Evolutionary conservation across 495 filamentous ascomycete genomes (phyloP).

Genomic region (Saxophila tyrrhenica): DNA sequence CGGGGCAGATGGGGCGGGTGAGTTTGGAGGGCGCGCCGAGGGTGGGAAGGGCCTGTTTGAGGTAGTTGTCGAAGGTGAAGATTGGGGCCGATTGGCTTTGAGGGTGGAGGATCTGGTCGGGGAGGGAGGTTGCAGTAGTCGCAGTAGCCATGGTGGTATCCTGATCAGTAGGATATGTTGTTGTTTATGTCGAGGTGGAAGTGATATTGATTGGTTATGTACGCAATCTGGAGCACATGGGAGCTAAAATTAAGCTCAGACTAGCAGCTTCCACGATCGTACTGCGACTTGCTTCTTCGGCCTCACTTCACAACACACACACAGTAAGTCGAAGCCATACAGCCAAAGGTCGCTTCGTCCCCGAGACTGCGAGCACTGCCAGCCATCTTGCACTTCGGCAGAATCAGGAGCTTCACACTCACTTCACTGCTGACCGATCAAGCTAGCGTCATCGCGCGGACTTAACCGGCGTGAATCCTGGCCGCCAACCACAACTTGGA

Average conservation of each 20-base stretch:
- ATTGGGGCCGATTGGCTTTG: slow-evolving; percentile 13
- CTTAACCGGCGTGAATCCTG: not conserved
- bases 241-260: not conserved
- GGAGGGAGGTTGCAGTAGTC: slow-evolving; percentile 1
- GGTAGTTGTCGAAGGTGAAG: slow-evolving; percentile 33
- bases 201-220: not conserved
- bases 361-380: too few species aligned
- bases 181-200: not conserved
- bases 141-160: slow-evolving; percentile 7
- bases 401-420: not conserved
- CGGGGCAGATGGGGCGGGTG: slow-evolving; percentile 63
- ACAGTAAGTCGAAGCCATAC: too few species aligned
- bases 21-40: slow-evolving; percentile 46
- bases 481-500: too few species aligned
- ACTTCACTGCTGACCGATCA: not conserved
- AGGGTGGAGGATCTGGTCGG: slow-evolving; percentile 22
- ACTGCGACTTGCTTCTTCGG: not conserved
- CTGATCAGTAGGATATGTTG: not conserved
- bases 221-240: not conserved
- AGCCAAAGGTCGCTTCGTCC: too few species aligned
- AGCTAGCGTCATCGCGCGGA: not conserved
- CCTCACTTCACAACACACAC: too few species aligned
- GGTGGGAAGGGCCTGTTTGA: slow-evolving; percentile 46
- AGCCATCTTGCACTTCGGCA: too few species aligned
- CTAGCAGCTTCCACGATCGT: not conserved